Evolutionary conservation across 257 asterid species (phyloP), one percentile per base, ranked within the genome.

Genomic region (Salvia rosmarinus): DNA sequence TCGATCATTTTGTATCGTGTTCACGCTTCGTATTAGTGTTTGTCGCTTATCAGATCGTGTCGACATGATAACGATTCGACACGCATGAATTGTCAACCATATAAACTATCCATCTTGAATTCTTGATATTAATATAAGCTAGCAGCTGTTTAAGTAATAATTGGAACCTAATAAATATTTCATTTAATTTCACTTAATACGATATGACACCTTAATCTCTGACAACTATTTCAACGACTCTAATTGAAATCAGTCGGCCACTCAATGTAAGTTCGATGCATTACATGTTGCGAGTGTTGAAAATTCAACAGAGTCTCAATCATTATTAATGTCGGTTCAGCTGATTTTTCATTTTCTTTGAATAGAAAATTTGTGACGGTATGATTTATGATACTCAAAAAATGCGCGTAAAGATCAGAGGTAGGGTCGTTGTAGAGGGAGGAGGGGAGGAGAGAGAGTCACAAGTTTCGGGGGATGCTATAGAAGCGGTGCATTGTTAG

Each of bases 401-500:
- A 37, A 30, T 61, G 52, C 35, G 42, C 32, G 68, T 70, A 80
- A 70, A 78, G 56, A 67, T 25, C 30, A 77, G 64, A 61, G 56
- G 76, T 44, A 67, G 77, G 76, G 85, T 69, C n/a, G 80, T 77
- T 73, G 71, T 20, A 37, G 75, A 81, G 78, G 42, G 70, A 57
- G 64, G 61, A 16, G 43, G 74, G 72, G 75, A 80, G 32, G 64
- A 55, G 57, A 59, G 64, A 35, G 71, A 55, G 75, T 61, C 88
- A 79, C 58, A 68, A 85, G 70, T 77, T 81, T 78, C 81, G 83
- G 85, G 50, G 42, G 59, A 47, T 67, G 79, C 63, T 68, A 72
- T 70, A 77, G 79, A 85, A 79, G 83, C 84, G 84, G 67, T 65
- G 59, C 25, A 79, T 89, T 84, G 72, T 79, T 82, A 72, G 73